Evolutionary conservation across 129 eudicot species (phyloP), one percentile per base, ranked within the genome.

Genomic region (Centrapalus pauciflorus): DNA sequence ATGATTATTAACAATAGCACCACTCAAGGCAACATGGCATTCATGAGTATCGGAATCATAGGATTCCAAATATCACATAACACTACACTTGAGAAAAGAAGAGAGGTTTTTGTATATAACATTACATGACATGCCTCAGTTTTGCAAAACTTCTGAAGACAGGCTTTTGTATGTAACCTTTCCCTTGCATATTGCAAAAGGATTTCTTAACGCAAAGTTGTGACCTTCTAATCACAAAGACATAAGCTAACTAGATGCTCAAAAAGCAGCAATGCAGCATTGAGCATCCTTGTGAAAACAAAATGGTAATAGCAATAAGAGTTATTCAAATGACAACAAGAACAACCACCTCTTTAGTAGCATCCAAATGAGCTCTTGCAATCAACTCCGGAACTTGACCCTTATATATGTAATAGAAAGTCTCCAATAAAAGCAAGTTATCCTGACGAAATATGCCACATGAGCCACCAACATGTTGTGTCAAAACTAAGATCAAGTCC

Each of bases 341-440:
- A 72, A 8, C 37, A 55, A 66, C 74, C 43, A 86, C 96, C 99
- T 84, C 74, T 43, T 11, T 32, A 62, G 80, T 68, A 61, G 74
- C 80, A 73, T 83, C 82, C 30, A 65, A 33, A 79, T 69, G 64
- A 46, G 83, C 79, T 80, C 73, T 83, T 59, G 93, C 95, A 77
- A 88, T 77, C 72, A 85, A 41, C 75, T 86, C 99, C 16, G 99
- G 81, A 32, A 64, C 80, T 74, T 93, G 99, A 71, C 93, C 92
- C 73, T 62, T 84, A 11, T 81, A 82, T 72, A 88, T 80, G 82
- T 89, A 78, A 75, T 83, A 81, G 71, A 75, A 76, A 27, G 82
- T 93, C 77, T 93, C 99, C 79, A 93, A 49, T 19, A 93, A 77
- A 83, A 93, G 99, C 77, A 93, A 80, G 80, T 86, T 93, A 68